phyloP scores from a whole-genome alignment of 2,329 filamentous ascomycete genomes.

The Colletotrichum siamense region DNA sequence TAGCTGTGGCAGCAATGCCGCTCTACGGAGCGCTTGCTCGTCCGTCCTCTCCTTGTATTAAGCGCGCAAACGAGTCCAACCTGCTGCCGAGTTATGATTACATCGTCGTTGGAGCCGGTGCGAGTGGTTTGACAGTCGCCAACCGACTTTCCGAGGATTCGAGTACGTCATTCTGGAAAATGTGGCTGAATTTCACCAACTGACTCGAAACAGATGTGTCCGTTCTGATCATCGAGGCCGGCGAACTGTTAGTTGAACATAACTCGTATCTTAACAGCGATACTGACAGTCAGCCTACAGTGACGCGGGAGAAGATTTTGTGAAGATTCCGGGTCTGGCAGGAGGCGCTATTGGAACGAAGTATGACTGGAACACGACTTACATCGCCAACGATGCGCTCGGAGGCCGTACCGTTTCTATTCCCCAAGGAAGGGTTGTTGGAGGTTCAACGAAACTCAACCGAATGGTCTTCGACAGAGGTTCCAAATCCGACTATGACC shows the following conservation, averaged over 20 bases:
- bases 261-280: not conserved
- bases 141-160: slow-evolving; percentile 41
- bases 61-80: not conserved
- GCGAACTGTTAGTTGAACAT: not conserved
- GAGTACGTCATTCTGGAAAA: not conserved
- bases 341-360: slow-evolving; percentile 25
- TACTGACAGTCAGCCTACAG: not conserved
- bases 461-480: slow-evolving; percentile 36
- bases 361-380: slow-evolving; percentile 33
- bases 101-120: slow-evolving; percentile 38
- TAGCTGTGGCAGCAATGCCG: slow-evolving; percentile 11
- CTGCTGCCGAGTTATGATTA: slow-evolving; percentile 32
- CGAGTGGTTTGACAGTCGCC: slow-evolving; percentile 40
- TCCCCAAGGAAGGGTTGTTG: slow-evolving; percentile 24
- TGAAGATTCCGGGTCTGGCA: slow-evolving; percentile 30
- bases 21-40: slow-evolving; percentile 11
- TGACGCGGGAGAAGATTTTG: slow-evolving; percentile 25
- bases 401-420: slow-evolving; percentile 8
- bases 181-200: not conserved
- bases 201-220: slow-evolving; percentile 23
- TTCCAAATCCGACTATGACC: slow-evolving; percentile 33
- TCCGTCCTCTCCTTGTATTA: slow-evolving; percentile 2
- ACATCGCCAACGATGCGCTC: slow-evolving; percentile 10
- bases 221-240: slow-evolving; percentile 34
- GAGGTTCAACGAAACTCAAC: slow-evolving; percentile 36